phyloP scores from a whole-genome alignment of 2,329 filamentous ascomycete genomes.

The Trichoderma harzianum region DNA sequence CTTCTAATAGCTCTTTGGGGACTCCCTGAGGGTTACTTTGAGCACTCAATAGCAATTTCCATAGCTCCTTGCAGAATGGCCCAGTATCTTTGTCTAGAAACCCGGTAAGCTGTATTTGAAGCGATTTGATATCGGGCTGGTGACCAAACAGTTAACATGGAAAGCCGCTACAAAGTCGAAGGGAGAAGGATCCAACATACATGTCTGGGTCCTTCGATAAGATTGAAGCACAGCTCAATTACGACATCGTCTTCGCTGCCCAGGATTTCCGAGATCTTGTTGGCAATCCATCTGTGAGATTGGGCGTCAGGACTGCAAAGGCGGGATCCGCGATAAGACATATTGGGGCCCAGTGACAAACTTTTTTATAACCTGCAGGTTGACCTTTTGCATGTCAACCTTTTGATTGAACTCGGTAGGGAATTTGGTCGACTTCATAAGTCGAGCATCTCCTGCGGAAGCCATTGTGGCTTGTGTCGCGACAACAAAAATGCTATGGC shows the following conservation, averaged over 20 bases:
- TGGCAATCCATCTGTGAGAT: slow-evolving; percentile 78
- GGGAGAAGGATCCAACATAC: slow-evolving; percentile 44
- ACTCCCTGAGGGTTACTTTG: slow-evolving; percentile 87
- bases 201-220: slow-evolving; percentile 70
- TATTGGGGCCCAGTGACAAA: slow-evolving; percentile 40
- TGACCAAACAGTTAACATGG: slow-evolving; percentile 22
- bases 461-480: slow-evolving; percentile 56
- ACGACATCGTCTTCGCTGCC: slow-evolving; percentile 95
- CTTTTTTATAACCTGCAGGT: slow-evolving; percentile 97
- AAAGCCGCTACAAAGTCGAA: neutral
- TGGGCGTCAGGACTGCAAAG: slow-evolving; percentile 17
- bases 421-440: slow-evolving; percentile 88
- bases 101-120: slow-evolving; percentile 91
- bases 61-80: slow-evolving; percentile 87
- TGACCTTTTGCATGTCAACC: slow-evolving; percentile 96
- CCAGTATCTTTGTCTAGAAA: slow-evolving; percentile 92
- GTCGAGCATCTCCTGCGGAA: slow-evolving; percentile 81
- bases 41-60: slow-evolving; percentile 86
- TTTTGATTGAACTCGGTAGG: slow-evolving; percentile 90
- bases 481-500: neutral
- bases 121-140: slow-evolving; percentile 90
- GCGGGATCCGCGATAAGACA: neutral
- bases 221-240: slow-evolving; percentile 73
- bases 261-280: slow-evolving; percentile 80
- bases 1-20: slow-evolving; percentile 89